A percentile compares a stretch with the other conserved stretches of the same genome.
Conservation (phyloP, 352 stramenopile genomes). For the Pythium volutum region DNA sequence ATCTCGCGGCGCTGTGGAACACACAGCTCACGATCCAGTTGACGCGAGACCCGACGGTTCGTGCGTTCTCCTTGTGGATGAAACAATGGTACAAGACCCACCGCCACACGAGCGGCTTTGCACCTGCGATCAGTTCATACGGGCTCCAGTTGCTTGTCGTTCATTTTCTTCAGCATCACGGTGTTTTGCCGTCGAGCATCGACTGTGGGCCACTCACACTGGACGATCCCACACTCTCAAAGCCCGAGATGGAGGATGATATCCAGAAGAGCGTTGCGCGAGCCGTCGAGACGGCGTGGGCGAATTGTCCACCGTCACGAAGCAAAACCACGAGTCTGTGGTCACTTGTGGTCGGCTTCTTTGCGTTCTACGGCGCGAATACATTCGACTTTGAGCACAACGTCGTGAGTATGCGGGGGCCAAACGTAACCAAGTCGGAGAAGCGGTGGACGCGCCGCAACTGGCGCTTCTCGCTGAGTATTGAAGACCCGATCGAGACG, state of each 20-base stretch:
- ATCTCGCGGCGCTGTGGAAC: slow-evolving; percentile 79
- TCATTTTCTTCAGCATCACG: slow-evolving; percentile 58
- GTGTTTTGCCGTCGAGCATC: slow-evolving; percentile 39
- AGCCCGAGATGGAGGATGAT: background rate
- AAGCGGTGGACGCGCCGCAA: slow-evolving; percentile 48
- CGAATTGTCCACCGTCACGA: background rate
- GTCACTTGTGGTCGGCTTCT: slow-evolving; percentile 57
- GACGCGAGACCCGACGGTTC: background rate
- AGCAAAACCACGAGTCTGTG: slow-evolving; percentile 8
- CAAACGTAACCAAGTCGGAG: slow-evolving; percentile 33
- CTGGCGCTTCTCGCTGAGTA: slow-evolving; percentile 41
- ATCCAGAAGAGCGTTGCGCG: slow-evolving; percentile 6
- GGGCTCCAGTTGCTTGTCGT: slow-evolving; percentile 64
- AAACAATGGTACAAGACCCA: slow-evolving; percentile 43
- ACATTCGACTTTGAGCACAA: slow-evolving; percentile 67
- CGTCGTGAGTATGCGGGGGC: slow-evolving; percentile 56
- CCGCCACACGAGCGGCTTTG: slow-evolving; percentile 30
- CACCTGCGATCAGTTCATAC: slow-evolving; percentile 61
- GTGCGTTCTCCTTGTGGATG: slow-evolving; percentile 41
- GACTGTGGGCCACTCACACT: slow-evolving; percentile 29
- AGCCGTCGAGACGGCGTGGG: background rate
- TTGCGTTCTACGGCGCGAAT: slow-evolving; percentile 61
- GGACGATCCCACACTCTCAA: slow-evolving; percentile 1
- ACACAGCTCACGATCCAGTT: slow-evolving; percentile 49
- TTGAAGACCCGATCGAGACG: slow-evolving; percentile 81